These are phyloP conservation scores for Mycena crocata DNA, from an alignment of 768 basidiomycete species.

Conservation along the genomic window DNA sequence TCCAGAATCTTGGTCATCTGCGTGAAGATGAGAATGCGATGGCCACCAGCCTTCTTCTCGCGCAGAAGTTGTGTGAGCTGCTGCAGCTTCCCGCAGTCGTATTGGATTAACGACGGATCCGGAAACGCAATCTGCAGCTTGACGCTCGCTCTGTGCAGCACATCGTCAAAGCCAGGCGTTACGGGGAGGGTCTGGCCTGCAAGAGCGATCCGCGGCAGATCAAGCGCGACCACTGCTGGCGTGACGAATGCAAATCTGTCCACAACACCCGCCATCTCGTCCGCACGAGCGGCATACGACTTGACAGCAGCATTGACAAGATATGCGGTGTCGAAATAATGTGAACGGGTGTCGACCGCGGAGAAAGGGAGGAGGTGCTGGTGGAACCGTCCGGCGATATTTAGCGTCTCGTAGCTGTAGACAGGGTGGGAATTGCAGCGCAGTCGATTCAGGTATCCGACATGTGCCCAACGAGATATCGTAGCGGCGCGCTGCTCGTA, in stretches of 20 bases:
- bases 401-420: conserved; percentile 60
- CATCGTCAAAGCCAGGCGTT: conserved; percentile 67
- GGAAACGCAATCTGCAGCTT: conserved; percentile 95
- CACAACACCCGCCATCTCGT: conserved; percentile 63
- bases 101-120: conserved; percentile 88
- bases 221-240: conserved; percentile 79
- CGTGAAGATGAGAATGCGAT: conserved; percentile 94
- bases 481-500: conserved; percentile 61
- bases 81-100: conserved; percentile 97
- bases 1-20: conserved; percentile 97
- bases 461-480: conserved; percentile 74
- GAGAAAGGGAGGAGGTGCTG: conserved; percentile 65
- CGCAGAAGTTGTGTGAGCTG: conserved; percentile 82
- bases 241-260: conserved; percentile 86
- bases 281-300: conserved; percentile 71
- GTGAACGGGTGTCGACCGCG: conserved; percentile 49
- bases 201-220: conserved; percentile 75
- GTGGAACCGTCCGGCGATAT: conserved; percentile 50
- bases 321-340: conserved; percentile 57
- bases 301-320: conserved; percentile 63
- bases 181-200: conserved; percentile 49
- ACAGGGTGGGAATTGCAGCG: conserved; percentile 69
- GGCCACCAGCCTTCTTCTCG: conserved; percentile 87
- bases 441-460: conserved; percentile 78
- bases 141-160: conserved; percentile 79